Evolutionary conservation across 345 rosid species (phyloP).

Genomic region (Eucalyptus curtisii): DNA sequence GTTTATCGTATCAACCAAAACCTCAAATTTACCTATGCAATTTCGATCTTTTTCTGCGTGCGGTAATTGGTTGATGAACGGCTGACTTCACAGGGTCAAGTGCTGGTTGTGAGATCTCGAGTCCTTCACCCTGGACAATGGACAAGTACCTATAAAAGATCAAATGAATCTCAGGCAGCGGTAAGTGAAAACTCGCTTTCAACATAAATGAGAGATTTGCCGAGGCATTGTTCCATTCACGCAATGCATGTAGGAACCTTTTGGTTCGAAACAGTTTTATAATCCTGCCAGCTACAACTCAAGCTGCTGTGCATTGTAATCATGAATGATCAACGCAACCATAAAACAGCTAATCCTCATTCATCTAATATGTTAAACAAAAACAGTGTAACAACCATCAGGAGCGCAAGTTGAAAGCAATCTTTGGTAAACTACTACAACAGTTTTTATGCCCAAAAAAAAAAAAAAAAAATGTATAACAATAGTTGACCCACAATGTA

Average conservation of each 20-base stretch:
- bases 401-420: neutral
- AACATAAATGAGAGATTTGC: neutral
- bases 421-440: neutral
- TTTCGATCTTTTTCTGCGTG: slow-evolving; percentile 34
- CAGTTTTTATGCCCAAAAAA: neutral
- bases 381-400: neutral
- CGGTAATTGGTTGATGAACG: slow-evolving; percentile 68
- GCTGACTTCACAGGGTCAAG: slow-evolving; percentile 71
- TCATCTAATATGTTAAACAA: neutral
- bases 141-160: slow-evolving; percentile 41
- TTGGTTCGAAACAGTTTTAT: neutral
- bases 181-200: neutral
- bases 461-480: neutral
- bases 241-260: neutral
- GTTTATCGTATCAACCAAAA: neutral
- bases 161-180: neutral
- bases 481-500: neutral
- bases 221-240: neutral
- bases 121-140: slow-evolving; percentile 60
- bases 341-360: neutral
- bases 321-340: neutral
- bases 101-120: slow-evolving; percentile 93
- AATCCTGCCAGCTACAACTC: neutral
- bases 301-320: neutral
- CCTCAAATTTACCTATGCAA: slow-evolving; percentile 47